Base-by-base conservation (phyloP, 2,329 filamentous ascomycete genomes). In the Daldinia eschscholtzii region DNA sequence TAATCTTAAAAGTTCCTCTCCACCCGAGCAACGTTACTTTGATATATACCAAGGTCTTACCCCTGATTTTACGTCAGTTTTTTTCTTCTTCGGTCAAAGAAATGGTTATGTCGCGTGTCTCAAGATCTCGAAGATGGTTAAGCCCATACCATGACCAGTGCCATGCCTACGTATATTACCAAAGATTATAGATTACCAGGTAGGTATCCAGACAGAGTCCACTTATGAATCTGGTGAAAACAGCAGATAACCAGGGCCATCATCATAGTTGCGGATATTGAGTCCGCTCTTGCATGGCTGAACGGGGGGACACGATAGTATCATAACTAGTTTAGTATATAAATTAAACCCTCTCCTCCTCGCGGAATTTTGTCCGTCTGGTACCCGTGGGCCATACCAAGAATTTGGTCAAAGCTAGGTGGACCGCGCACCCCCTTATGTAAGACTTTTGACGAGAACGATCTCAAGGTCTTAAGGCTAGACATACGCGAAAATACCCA, bases 221-320 rank as follows among this genome's bases (percentile, higher is more conserved):
- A 30, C 46, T 50, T 50, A 50, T 50, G 46, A 23, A 50, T 50
- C 46, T 50, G 23, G 46, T 50, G 13, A 13, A 6, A 26, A 46
- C 6, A 46, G 42, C 20, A 23, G 20, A 46, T 46, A 48, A 15
- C 44, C 44, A n/a, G 23, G 44, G 44, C 23, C 58, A 56, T 58
- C 59, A 65, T 57, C 26, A 48, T 61, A 65, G 55, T 61, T 71
- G 67, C 70, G 70, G 70, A 65, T 50, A 65, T 53, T 55, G 60
- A 59, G 52, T 48, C 67, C 67, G 70, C 64, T 70, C 28, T 48
- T 53, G 67, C 59, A 65, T 68, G 57, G 56, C 3, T 4, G 46
- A 33, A 23, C 20, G 20, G 15, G 46, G 42, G 26, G 46, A 52
- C 26, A 15, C 15, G 26, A 52, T 52, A 52, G 46, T 18, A 52